Conservation (phyloP, 192 early-diverging fungal species). For the Backusella mclennaniae region DNA sequence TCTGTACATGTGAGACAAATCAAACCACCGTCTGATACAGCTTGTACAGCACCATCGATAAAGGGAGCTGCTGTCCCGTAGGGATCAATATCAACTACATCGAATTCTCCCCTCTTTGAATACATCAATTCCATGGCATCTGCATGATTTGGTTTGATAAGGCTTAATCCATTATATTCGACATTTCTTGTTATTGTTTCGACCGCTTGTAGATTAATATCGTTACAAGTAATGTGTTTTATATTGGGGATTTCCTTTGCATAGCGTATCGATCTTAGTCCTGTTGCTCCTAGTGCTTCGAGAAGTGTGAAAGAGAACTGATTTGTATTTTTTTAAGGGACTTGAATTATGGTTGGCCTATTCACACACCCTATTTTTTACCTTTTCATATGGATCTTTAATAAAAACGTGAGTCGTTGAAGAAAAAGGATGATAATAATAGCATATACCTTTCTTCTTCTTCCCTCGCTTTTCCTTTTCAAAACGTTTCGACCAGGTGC, state of each 20-base stretch:
- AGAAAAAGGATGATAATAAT: not conserved
- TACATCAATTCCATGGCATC: slow-evolving; percentile 88
- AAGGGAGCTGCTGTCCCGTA: slow-evolving; percentile 97
- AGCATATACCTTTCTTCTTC: not conserved
- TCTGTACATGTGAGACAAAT: slow-evolving; percentile 99
- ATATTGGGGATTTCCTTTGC: slow-evolving; percentile 89
- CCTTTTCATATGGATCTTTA: not conserved
- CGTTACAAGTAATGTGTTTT: slow-evolving; percentile 84
- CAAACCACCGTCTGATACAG: slow-evolving; percentile 81
- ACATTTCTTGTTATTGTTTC: slow-evolving; percentile 85
- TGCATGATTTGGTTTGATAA: slow-evolving; percentile 77
- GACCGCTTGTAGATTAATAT: slow-evolving; percentile 84
- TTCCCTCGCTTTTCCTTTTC: slow-evolving; percentile 55
- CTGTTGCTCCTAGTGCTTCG: slow-evolving; percentile 94
- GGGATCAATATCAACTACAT: slow-evolving; percentile 95
- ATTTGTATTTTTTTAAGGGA: not conserved
- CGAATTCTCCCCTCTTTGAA: slow-evolving; percentile 58
- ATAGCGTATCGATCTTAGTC: slow-evolving; percentile 93
- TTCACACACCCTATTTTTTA: not conserved
- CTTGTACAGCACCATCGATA: slow-evolving; percentile 90
- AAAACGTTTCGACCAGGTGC: slow-evolving; percentile 82
- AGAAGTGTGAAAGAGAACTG: slow-evolving; percentile 59
- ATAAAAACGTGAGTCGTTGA: not conserved
- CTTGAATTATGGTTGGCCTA: not conserved
- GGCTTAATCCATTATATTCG: slow-evolving; percentile 75